Base-by-base conservation (phyloP, 2,329 filamentous ascomycete species). In the Hysterium pulicare region DNA sequence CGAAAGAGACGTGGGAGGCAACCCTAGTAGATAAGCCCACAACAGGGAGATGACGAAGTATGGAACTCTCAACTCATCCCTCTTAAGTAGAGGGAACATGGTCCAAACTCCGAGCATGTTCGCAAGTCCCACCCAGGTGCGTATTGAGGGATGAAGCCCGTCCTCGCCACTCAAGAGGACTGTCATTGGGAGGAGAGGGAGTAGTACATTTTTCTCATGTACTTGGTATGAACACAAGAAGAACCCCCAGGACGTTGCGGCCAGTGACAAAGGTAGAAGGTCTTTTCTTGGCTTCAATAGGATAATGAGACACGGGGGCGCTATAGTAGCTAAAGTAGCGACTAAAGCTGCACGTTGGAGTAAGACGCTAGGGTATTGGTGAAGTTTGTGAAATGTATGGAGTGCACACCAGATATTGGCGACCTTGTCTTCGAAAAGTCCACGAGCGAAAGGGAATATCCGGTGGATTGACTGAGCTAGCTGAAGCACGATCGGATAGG, bases 171-270 rank as follows among this genome's bases (percentile, higher is more conserved):
- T 86, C 30, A 98, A 75, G 4, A 97, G 75, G 5, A 96, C 70
- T 0, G 90, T 97, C 87, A 94, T 95, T 0, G 93, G 93, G 63
- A 97, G 80, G 35, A 98, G 74, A 1, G 93, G 94, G 2, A 98
- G 78, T 4, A 98, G 75, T 0, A 95, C 89, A 52, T 90, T 96
- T 77, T 98, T 98, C 71, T 98, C 93, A 59, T 98, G 93, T 0
- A 98, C 94, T 63, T 98, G 93, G 65, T 95, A 98, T 57, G 89
- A 94, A 71, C 94, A 97, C 13, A 98, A 75, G 66, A 97, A 98
- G 74, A 98, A 98, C 0, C 86, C 91, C 93, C 93, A 98, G 2
- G 90, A 87, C 0, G 87, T 90, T 2, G 86, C 78, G 1, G 90
- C 85, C 44, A 97, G 81, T 0, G 87, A 87, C 26, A 87, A 77